A percentile compares a stretch with the other conserved stretches of the same genome.
phyloP scores from a whole-genome alignment of 257 asterid species.

The Leonotis leonurus region DNA sequence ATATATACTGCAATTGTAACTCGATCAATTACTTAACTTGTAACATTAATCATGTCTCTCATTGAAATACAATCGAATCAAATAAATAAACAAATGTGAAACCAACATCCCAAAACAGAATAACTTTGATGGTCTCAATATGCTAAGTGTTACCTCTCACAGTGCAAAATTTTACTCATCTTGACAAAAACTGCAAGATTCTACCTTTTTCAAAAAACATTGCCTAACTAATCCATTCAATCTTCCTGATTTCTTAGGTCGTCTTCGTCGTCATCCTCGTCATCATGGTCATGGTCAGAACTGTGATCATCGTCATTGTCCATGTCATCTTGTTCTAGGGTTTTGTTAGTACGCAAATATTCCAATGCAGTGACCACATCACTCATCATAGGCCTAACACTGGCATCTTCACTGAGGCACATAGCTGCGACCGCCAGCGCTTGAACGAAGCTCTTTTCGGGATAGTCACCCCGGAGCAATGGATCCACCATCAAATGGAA shows the following conservation, averaged over 20 bases:
- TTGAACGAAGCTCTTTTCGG: slow-evolving; percentile 40
- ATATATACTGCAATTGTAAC: too few species aligned
- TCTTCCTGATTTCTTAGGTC: background rate
- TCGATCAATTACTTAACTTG: too few species aligned
- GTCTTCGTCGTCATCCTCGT: background rate
- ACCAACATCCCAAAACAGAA: background rate
- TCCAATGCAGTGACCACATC: slow-evolving; percentile 49
- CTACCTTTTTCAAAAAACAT: background rate
- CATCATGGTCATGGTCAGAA: background rate
- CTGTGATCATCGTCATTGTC: background rate
- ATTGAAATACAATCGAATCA: background rate
- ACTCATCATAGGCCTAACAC: slow-evolving; percentile 42
- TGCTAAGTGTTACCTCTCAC: background rate
- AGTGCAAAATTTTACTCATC: background rate
- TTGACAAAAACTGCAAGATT: background rate
- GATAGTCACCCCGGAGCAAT: slow-evolving; percentile 34
- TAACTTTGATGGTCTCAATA: background rate
- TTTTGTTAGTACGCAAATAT: slow-evolving; percentile 9
- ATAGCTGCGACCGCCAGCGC: slow-evolving; percentile 66
- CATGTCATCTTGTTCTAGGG: background rate
- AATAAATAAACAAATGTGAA: background rate
- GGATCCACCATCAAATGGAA: slow-evolving; percentile 55
- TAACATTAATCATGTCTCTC: background rate
- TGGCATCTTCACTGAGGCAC: slow-evolving; percentile 60
- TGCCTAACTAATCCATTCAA: too few species aligned